These are phyloP conservation scores for Xylaria polymorpha DNA, from an alignment of 2,329 filamentous ascomycete species.

Conservation along the genomic window DNA sequence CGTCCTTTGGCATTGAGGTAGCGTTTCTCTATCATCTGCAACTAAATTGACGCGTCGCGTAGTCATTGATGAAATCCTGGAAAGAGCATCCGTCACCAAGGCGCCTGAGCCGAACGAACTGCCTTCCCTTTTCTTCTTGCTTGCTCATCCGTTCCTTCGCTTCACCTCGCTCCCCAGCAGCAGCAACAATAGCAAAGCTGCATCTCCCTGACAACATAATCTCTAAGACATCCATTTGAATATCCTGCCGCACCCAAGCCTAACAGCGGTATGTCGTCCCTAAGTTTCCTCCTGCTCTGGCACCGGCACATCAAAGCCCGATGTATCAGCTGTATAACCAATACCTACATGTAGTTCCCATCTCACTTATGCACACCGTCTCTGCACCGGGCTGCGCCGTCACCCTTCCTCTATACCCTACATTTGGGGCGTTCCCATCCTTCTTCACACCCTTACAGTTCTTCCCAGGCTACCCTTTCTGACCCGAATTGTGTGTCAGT, in stretches of 20 bases:
- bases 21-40: neutral
- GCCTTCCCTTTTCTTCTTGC: neutral
- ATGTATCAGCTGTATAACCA: neutral
- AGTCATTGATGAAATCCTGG: neutral
- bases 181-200: neutral
- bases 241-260: neutral
- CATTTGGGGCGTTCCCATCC: neutral
- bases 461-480: neutral
- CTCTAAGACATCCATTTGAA: neutral
- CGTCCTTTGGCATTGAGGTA: neutral
- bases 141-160: neutral
- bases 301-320: neutral
- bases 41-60: neutral
- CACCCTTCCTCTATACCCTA: neutral
- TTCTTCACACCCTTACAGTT: neutral
- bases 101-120: neutral
- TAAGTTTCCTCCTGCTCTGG: neutral
- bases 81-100: neutral
- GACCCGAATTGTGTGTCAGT: neutral
- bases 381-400: no score
- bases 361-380: neutral
- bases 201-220: neutral
- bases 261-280: neutral
- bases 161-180: neutral
- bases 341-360: neutral